phyloP scores from a whole-genome alignment of 169 alveolate genomes.

The Amoebophrya sp. region DNA sequence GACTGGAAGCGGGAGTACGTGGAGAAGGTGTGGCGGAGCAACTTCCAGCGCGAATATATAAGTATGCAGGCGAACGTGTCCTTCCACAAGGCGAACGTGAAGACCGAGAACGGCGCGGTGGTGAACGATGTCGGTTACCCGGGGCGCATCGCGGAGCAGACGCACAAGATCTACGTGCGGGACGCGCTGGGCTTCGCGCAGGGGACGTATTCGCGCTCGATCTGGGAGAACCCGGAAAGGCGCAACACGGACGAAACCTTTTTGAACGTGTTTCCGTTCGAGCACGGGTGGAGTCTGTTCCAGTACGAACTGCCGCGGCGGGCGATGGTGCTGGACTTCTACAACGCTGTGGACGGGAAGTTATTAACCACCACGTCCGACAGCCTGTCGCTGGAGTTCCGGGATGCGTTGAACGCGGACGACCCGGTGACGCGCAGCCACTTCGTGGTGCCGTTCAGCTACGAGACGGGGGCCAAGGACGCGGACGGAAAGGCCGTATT shows the following conservation, averaged over 20 bases:
- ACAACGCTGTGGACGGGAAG: neutral
- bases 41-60: neutral
- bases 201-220: neutral
- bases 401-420: neutral
- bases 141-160: neutral
- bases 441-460: too few relatives aligned
- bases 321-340: neutral
- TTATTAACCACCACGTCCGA: neutral
- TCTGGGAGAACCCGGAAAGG: neutral
- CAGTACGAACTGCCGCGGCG: neutral
- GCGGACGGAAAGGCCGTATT: too few relatives aligned
- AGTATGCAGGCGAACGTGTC: neutral
- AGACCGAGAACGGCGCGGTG: neutral
- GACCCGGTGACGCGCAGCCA: neutral
- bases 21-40: neutral
- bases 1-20: neutral
- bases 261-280: neutral
- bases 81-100: neutral
- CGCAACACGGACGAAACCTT: neutral
- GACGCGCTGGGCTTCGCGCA: neutral
- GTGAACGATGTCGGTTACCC: neutral
- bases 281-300: neutral
- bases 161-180: neutral
- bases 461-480: too few relatives aligned
- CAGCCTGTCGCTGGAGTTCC: neutral